Percentiles rank a stretch among this genome's conserved stretches.
phyloP scores from a whole-genome alignment of 805 yeast genomes.

The Barnettozyma siamensis region DNA sequence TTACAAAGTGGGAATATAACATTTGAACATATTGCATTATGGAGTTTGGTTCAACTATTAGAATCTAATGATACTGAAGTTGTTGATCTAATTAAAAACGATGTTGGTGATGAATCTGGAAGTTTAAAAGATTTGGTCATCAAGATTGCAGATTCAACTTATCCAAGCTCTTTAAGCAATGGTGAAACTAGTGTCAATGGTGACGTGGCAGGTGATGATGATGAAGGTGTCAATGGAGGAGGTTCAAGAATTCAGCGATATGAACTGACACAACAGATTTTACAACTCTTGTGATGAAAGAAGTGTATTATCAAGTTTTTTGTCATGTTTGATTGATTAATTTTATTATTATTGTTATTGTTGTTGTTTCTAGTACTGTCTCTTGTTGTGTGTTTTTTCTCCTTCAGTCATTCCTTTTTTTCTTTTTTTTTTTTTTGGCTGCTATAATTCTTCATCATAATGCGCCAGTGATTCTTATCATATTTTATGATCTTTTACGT shows the following conservation, averaged over 20 bases:
- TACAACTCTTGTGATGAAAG: constrained; percentile 33
- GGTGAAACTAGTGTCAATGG: constrained; percentile 8
- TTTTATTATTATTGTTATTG: not conserved
- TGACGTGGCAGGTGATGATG: constrained; percentile 34
- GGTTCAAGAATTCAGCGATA: constrained; percentile 61
- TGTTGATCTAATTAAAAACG: constrained; percentile 40
- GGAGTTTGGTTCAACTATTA: constrained; percentile 91
- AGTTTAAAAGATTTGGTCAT: constrained; percentile 47
- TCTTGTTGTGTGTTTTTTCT: not conserved
- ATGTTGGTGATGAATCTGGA: constrained; percentile 36
- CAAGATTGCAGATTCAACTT: constrained; percentile 35
- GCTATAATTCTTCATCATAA: not conserved
- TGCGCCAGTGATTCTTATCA: too few relatives aligned
- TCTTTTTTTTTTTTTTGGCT: too few relatives aligned
- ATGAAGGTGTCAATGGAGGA: constrained; percentile 32
- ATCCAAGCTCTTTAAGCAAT: constrained; percentile 13
- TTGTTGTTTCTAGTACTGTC: not conserved
- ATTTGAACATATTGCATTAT: constrained; percentile 94
- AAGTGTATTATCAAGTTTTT: not conserved
- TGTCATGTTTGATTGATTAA: not conserved
- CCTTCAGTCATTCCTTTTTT: not conserved
- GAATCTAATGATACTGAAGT: constrained; percentile 76
- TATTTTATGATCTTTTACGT: too few relatives aligned
- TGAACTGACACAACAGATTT: constrained; percentile 62
- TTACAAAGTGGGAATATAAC: constrained; percentile 82